phyloP scores from a whole-genome alignment of 2,329 filamentous ascomycete genomes.

The Ophiostoma sp. region DNA sequence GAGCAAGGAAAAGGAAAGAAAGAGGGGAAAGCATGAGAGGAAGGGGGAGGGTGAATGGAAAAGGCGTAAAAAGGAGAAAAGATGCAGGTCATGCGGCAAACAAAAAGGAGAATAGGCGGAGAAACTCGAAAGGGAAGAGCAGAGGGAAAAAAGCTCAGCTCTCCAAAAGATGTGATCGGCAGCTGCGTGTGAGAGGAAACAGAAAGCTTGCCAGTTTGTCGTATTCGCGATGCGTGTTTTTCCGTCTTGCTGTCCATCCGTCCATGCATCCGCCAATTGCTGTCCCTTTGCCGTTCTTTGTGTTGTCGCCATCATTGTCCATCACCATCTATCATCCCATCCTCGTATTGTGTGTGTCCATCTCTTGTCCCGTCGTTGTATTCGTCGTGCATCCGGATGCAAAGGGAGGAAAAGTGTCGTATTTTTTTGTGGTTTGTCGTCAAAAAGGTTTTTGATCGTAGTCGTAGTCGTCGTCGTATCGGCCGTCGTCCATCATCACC shows the following conservation, averaged over 20 bases:
- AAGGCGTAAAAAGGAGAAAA: neutral
- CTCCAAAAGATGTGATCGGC: neutral
- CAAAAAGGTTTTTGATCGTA: neutral
- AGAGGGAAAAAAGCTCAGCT: neutral
- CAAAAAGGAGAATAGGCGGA: neutral
- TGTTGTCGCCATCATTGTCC: neutral
- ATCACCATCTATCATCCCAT: neutral
- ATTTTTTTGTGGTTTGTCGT: neutral
- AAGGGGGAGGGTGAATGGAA: neutral
- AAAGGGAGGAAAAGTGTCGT: neutral
- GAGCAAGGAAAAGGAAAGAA: neutral
- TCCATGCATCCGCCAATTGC: neutral
- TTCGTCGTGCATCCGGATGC: slow-evolving; percentile 12
- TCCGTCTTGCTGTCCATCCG: neutral
- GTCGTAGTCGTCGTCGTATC: slow-evolving; percentile 1
- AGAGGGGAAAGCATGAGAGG: neutral
- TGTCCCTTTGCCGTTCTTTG: neutral
- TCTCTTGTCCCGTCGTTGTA: neutral
- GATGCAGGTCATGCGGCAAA: slow-evolving; percentile 9
- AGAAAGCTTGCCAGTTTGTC: neutral
- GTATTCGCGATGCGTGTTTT: neutral
- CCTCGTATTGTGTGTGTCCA: neutral
- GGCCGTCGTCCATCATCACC: neutral
- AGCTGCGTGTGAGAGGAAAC: neutral
- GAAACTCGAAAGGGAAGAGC: neutral